Base-by-base conservation (phyloP, 2,329 filamentous ascomycete genomes). In the Kalmusia sp. region DNA sequence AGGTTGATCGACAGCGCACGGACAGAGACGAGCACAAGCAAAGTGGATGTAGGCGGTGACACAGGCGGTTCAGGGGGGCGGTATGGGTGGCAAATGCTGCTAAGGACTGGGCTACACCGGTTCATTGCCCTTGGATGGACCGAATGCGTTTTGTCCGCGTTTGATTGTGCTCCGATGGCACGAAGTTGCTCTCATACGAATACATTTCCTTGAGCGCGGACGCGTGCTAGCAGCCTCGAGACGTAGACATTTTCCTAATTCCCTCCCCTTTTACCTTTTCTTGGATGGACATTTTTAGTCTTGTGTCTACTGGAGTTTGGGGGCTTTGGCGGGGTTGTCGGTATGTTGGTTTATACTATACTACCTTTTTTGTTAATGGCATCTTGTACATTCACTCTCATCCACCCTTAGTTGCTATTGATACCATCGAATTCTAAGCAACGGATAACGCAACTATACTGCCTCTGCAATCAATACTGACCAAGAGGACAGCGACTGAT, bases 1-100 rank as follows among this genome's bases (percentile, higher is more conserved):
- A 88, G 92, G 66, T 89, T 97, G 76, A 95, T 97, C 78, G 93
- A 98, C 76, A 96, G 88, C 60, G 86, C 88, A 63, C 92, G 93
- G 82, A 86, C 86, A 60, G 90, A 95, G 64, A 64, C 66, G 54
- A 57, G 64, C 3, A 27, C 59, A 12, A 64, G 55, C 7, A 69
- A 60, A 51, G 71, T 75, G n/a, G 65, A 74, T 31, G 71, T 75
- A 4, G 63, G 66, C 1, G 31, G 28, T 11, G 70, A 70, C n/a
- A 56, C 62, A 27, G 63, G 63, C 27, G 43, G 51, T 7, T 59
- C 61, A 3, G n/a, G 66, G 64, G 3, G 68, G 62, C 15, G 68
- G 65, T 2, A 65, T 70, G 65, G 72, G 72, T 28, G 72, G 72
- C 4, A 75, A 75, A 63, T 76, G 73, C 66, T 76, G 73, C 59